Base-by-base conservation (phyloP, 148 eudicot species). In the Diospyros lotus region DNA sequence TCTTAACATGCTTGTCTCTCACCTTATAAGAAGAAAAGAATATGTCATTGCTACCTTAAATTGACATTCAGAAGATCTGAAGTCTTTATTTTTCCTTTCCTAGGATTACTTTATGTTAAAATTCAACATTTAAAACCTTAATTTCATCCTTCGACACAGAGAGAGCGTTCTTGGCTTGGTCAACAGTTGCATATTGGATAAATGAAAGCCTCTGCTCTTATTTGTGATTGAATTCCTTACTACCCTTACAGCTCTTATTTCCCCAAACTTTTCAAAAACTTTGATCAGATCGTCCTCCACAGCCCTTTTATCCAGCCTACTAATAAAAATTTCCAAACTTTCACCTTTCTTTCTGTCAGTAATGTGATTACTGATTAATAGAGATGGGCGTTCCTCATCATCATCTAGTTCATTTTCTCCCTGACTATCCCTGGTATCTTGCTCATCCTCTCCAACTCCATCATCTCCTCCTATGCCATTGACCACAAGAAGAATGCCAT, bases 181-280 rank as follows among this genome's bases (percentile, higher is more conserved):
- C 79, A 56, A 62, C 48, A 56, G 62, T 67, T 61, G 85, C 80
- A 75, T 71, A 82, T 45, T 43, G 76, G 40, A 82, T 54, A 67
- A 82, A 82, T 50, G 82, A 76, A 51, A 82, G 46, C 82, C 88
- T 79, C 51, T 79, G 78, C 77, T 82, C 76, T 73, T 79, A 52
- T 79, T 79, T 45, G 82, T 60, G 12, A 48, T 62, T 55, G 59
- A 53, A 61, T 72, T 59, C 74, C 75, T 82, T 51, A 72, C 56
- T 75, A 78, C 45, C 68, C 75, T 79, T 14, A 51, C 74, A 4
- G 58, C 58, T 75, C 50, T 74, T 63, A 82, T 73, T 41, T 78
- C 82, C 58, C 85, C 85, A 68, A 82, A 79, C 66, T 67, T 51
- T 44, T 66, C 71, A 64, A 82, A 82, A 58, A 79, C 80, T 18